A percentile compares a stretch with the other conserved stretches of the same genome.
Conservation (phyloP, 768 basidiomycete species). For the Hebeloma cylindrosporum region DNA sequence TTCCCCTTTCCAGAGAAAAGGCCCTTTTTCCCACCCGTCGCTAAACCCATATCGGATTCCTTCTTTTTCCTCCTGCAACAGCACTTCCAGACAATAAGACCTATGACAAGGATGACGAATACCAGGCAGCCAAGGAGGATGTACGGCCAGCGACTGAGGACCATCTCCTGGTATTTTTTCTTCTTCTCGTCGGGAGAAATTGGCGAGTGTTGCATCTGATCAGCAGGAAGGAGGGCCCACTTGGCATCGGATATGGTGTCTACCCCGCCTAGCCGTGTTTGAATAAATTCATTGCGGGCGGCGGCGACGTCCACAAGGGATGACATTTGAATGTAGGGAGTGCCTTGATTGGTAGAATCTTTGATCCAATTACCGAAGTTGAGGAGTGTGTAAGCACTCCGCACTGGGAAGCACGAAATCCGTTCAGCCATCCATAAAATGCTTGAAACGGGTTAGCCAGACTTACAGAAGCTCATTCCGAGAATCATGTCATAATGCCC, state of each 20-base stretch:
- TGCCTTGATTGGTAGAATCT: constrained; percentile 40
- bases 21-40: constrained; percentile 13
- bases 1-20: constrained; percentile 25
- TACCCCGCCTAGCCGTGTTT: constrained; percentile 56
- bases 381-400: constrained; percentile 71
- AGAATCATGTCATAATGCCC: constrained; percentile 83
- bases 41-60: constrained; percentile 7
- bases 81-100: constrained; percentile 58
- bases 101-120: constrained; percentile 44
- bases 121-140: constrained; percentile 62
- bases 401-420: constrained; percentile 46
- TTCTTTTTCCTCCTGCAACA: constrained; percentile 38
- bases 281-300: constrained; percentile 67
- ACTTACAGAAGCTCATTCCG: constrained; percentile 77
- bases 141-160: constrained; percentile 73
- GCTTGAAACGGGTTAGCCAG: no score
- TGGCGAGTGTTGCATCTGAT: constrained; percentile 61
- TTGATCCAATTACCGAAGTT: constrained; percentile 71
- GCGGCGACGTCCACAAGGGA: constrained; percentile 51
- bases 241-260: constrained; percentile 51
- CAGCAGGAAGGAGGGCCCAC: constrained; percentile 60
- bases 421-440: no score
- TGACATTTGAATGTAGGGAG: constrained; percentile 72
- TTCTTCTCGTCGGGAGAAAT: constrained; percentile 66
- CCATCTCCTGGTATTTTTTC: constrained; percentile 58